phyloP scores from a whole-genome alignment of 345 rosid genomes.

The Orychophragmus violaceus region DNA sequence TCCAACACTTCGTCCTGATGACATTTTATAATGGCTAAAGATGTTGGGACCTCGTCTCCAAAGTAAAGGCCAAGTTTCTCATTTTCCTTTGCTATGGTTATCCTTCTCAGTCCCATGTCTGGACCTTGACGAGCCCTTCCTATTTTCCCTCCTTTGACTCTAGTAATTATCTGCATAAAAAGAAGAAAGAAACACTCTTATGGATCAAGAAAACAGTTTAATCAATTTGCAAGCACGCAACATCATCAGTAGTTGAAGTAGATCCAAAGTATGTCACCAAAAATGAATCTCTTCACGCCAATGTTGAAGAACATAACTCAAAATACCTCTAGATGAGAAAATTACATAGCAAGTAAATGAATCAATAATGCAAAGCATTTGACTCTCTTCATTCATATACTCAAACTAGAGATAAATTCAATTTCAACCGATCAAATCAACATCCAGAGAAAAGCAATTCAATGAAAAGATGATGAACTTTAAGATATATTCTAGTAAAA shows the following conservation, averaged over 20 bases:
- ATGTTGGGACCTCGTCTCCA: slow-evolving; percentile 34
- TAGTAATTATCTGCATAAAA: slow-evolving; percentile 51
- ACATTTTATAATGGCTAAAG: slow-evolving; percentile 60
- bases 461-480: neutral
- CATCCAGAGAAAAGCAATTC: neutral
- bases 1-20: slow-evolving; percentile 87
- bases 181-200: neutral
- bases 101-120: slow-evolving; percentile 69
- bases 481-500: neutral
- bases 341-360: too few relatives aligned
- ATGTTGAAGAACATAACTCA: too few relatives aligned
- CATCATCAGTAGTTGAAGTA: too few relatives aligned
- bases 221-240: neutral
- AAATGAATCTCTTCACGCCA: neutral
- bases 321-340: too few relatives aligned
- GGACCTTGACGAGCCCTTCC: slow-evolving; percentile 58
- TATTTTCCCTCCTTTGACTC: slow-evolving; percentile 71
- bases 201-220: neutral
- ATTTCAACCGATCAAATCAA: neutral
- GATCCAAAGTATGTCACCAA: neutral
- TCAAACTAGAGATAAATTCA: neutral
- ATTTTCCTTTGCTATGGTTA: slow-evolving; percentile 46
- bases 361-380: neutral
- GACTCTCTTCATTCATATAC: neutral
- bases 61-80: slow-evolving; percentile 11